A percentile compares a stretch with the other conserved stretches of the same genome.
Evolutionary conservation across 2,329 filamentous ascomycete genomes (phyloP).

Genomic region (Coleophoma eucalyptorum): DNA sequence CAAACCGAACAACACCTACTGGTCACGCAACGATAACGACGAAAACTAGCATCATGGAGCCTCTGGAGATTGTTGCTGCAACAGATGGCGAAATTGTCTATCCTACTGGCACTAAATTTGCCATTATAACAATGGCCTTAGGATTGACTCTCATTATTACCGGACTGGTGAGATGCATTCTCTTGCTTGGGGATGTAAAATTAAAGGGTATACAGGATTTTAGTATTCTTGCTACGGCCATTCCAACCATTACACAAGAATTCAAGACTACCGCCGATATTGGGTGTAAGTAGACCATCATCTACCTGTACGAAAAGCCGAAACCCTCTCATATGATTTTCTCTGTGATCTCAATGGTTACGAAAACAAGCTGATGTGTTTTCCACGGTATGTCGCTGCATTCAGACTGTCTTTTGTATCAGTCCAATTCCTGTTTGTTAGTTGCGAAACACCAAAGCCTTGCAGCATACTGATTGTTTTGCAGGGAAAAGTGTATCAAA

Average conservation of each 20-base stretch:
- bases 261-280: slow-evolving; percentile 33
- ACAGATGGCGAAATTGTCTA: not conserved
- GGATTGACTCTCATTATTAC: not conserved
- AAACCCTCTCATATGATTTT: no score
- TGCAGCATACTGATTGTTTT: no score
- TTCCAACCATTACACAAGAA: slow-evolving; percentile 26
- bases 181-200: not conserved
- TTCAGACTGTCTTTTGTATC: slow-evolving; percentile 25
- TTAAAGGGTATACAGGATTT: slow-evolving; percentile 13
- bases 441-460: not conserved
- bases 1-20: no score
- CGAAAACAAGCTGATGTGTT: not conserved
- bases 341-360: not conserved
- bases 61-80: not conserved
- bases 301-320: not conserved
- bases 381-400: slow-evolving; percentile 11
- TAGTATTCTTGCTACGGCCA: slow-evolving; percentile 26
- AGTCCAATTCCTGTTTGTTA: slow-evolving; percentile 5
- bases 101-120: slow-evolving; percentile 1
- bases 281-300: slow-evolving; percentile 30
- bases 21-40: no score
- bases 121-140: not conserved
- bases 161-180: not conserved
- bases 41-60: no score
- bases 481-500: slow-evolving; percentile 14